Evolutionary conservation across 2,329 filamentous ascomycete species (phyloP).

Genomic region (Aureobasidium sp.): DNA sequence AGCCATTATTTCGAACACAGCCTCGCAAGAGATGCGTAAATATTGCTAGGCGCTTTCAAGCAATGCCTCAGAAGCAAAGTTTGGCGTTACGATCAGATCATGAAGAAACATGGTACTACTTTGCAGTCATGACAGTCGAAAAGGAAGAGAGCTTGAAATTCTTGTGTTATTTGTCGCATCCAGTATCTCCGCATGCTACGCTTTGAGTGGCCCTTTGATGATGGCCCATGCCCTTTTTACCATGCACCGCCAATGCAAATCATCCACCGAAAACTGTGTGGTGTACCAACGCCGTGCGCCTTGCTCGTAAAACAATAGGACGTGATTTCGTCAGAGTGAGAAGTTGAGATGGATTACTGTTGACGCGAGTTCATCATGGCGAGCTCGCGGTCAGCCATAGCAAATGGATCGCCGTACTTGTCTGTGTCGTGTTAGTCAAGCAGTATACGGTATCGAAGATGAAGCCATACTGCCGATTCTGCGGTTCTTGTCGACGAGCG

Average conservation of each 20-base stretch:
- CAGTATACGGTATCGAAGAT: too few relatives aligned
- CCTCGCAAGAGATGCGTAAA: background rate
- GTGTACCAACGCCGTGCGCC: background rate
- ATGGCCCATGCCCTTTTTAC: background rate
- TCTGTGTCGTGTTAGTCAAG: constrained; percentile 19
- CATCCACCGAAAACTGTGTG: background rate
- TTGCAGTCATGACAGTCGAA: background rate
- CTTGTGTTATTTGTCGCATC: background rate
- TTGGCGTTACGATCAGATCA: too few relatives aligned
- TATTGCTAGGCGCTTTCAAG: background rate
- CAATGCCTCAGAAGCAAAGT: background rate
- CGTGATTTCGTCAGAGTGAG: constrained; percentile 1
- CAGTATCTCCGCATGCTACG: background rate
- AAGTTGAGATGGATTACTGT: constrained; percentile 17
- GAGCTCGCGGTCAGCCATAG: constrained; percentile 28
- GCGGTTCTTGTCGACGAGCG: constrained; percentile 43
- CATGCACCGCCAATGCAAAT: background rate
- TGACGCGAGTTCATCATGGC: constrained; percentile 18
- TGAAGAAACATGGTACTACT: background rate
- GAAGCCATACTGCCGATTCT: constrained; percentile 27
- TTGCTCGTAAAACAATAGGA: constrained; percentile 8
- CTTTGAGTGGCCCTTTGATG: background rate
- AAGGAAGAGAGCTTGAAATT: background rate
- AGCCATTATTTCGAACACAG: background rate
- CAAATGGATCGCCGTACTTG: constrained; percentile 31